phyloP scores from a whole-genome alignment of 306 rosid genomes.

The Castanea sativa region DNA sequence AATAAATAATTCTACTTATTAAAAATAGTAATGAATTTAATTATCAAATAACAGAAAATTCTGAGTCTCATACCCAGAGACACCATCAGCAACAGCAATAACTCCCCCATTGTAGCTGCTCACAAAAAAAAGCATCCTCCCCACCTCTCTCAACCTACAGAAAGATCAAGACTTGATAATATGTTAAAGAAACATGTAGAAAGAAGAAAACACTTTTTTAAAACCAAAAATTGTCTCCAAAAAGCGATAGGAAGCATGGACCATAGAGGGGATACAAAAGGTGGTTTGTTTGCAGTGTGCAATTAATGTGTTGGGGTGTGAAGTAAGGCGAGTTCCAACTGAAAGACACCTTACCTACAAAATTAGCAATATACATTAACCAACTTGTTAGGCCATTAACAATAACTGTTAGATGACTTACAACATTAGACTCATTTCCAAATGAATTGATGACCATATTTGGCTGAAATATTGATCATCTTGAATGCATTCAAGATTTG shows the following conservation, averaged over 20 bases:
- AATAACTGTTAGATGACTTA: too few species aligned
- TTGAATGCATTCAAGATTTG: background rate
- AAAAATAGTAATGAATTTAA: too few species aligned
- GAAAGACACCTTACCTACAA: constrained; percentile 63
- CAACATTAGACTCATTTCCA: background rate
- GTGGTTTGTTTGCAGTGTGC: background rate
- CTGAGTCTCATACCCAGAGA: constrained; percentile 67
- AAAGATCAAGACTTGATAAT: constrained; percentile 25
- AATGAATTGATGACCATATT: background rate
- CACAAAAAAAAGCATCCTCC: constrained; percentile 86
- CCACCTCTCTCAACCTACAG: constrained; percentile 78
- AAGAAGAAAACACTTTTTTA: too few species aligned
- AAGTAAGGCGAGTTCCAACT: constrained; percentile 77
- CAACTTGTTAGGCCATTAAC: background rate
- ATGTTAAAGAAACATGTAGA: background rate
- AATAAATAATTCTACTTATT: too few species aligned
- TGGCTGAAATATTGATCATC: background rate
- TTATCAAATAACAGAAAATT: too few species aligned
- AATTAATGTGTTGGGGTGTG: constrained; percentile 82
- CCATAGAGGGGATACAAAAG: background rate
- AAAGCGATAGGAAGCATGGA: background rate
- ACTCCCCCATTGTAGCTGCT: constrained; percentile 73
- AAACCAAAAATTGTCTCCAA: background rate
- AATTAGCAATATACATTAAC: constrained; percentile 14
- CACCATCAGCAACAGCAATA: constrained; percentile 94